Evolutionary conservation across 2,329 filamentous ascomycete species (phyloP).

Genomic region (Pseudogymnoascus sp.): DNA sequence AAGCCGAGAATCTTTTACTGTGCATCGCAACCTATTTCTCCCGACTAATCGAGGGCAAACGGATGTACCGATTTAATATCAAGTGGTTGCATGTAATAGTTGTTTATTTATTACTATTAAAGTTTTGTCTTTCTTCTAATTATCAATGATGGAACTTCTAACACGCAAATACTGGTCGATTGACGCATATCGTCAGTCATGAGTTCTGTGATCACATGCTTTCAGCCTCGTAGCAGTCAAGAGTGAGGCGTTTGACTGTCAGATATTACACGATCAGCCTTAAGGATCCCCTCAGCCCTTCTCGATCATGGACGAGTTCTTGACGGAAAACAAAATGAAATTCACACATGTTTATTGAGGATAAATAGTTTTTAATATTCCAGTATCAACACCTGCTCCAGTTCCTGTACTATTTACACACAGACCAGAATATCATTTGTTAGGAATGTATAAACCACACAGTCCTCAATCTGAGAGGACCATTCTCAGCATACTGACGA

Average conservation of each 20-base stretch:
- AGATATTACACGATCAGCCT: slow-evolving; percentile 1
- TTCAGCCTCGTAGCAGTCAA: background rate
- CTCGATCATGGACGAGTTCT: background rate
- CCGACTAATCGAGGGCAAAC: background rate
- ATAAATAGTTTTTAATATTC: background rate
- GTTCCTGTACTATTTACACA: background rate
- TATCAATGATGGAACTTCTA: background rate
- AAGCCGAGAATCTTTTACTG: slow-evolving; percentile 9
- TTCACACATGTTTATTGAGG: background rate
- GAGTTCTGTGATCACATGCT: slow-evolving; percentile 1
- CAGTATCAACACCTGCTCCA: background rate
- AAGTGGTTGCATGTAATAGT: background rate
- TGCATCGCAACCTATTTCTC: background rate
- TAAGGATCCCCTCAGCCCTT: too few species aligned
- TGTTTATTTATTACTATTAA: background rate
- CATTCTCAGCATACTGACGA: slow-evolving; percentile 71
- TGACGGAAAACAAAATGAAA: background rate
- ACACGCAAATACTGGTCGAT: background rate
- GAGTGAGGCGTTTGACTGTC: background rate
- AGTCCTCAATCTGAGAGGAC: slow-evolving; percentile 61
- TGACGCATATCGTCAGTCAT: background rate
- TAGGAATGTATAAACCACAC: slow-evolving; percentile 22
- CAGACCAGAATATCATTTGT: background rate
- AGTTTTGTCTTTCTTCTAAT: background rate
- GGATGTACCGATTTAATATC: background rate